phyloP scores from a whole-genome alignment of 192 early-diverging fungal species.

The Powellomyces hirtus region DNA sequence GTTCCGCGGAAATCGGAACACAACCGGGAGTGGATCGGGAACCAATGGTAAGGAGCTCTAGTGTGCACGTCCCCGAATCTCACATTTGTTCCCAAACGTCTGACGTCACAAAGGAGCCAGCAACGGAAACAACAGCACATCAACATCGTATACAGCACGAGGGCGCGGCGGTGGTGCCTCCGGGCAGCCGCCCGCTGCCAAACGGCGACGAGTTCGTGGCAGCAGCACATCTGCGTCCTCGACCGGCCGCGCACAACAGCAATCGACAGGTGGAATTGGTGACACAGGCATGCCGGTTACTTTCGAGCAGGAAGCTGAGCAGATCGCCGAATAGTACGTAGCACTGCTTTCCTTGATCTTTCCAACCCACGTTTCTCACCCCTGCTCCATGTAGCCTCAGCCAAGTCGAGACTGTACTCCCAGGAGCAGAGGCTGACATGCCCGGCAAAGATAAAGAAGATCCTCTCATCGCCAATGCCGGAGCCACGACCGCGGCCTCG shows the following conservation, averaged over 20 bases:
- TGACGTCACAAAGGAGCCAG: background rate
- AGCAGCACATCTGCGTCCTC: background rate
- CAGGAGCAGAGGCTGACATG: background rate
- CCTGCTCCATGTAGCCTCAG: background rate
- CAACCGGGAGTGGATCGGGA: too few species aligned
- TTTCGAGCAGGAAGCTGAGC: conserved; percentile 32
- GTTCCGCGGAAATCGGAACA: background rate
- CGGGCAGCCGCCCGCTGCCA: conserved; percentile 12
- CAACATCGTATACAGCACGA: background rate
- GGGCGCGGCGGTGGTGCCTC: conserved; percentile 8
- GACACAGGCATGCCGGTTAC: conserved; percentile 10
- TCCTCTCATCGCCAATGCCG: too few species aligned
- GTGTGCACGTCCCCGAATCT: too few species aligned
- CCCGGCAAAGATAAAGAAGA: background rate
- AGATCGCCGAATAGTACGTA: conserved; percentile 32
- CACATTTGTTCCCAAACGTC: too few species aligned
- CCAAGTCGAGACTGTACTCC: background rate
- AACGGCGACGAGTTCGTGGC: conserved; percentile 34
- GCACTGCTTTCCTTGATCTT: background rate
- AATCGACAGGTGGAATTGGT: background rate
- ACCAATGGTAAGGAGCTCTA: too few species aligned
- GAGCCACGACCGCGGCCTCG: too few species aligned
- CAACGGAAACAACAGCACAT: background rate
- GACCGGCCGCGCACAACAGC: background rate
- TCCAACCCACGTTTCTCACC: background rate